Evolutionary conservation across 129 eudicot genomes (phyloP).

Genomic region (Pittosporum tobira): DNA sequence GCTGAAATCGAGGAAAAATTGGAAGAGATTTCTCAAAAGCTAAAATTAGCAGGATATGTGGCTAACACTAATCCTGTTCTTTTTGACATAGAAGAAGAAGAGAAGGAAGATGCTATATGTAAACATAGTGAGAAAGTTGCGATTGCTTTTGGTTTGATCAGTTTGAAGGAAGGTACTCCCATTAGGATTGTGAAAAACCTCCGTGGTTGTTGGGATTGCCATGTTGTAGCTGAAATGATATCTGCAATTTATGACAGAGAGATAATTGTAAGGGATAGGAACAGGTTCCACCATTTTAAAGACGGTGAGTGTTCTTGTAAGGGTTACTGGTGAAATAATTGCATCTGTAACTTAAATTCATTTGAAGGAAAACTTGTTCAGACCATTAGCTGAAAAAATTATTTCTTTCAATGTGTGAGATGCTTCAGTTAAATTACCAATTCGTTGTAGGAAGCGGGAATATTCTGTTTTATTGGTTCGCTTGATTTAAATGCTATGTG

Average conservation of each 20-base stretch:
- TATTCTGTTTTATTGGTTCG: too few relatives aligned
- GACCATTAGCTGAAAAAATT: too few relatives aligned
- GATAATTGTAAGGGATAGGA: conserved; percentile 4
- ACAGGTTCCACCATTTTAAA: conserved; percentile 2
- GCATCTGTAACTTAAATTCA: too few relatives aligned
- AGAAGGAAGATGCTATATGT: not conserved
- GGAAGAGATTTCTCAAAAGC: not conserved
- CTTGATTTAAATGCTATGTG: too few relatives aligned
- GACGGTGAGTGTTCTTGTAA: conserved; percentile 7
- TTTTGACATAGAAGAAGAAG: conserved; percentile 10
- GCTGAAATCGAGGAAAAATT: conserved; percentile 6
- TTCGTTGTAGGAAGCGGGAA: too few relatives aligned
- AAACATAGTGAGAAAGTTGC: conserved; percentile 11
- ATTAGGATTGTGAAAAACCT: conserved; percentile 6
- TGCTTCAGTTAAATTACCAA: too few relatives aligned
- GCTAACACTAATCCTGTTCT: conserved; percentile 1
- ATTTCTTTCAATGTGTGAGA: too few relatives aligned
- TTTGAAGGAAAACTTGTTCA: too few relatives aligned
- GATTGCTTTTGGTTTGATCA: conserved; percentile 10
- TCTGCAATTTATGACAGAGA: conserved; percentile 2
- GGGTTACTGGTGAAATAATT: not conserved
- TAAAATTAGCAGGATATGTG: conserved; percentile 8
- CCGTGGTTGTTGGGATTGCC: conserved; percentile 7
- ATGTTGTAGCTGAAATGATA: not conserved
- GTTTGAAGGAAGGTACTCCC: conserved; percentile 1